Evolutionary conservation across 352 stramenopile genomes (phyloP), one percentile per base, ranked within the genome.

Genomic region (Bremia lactucae): DNA sequence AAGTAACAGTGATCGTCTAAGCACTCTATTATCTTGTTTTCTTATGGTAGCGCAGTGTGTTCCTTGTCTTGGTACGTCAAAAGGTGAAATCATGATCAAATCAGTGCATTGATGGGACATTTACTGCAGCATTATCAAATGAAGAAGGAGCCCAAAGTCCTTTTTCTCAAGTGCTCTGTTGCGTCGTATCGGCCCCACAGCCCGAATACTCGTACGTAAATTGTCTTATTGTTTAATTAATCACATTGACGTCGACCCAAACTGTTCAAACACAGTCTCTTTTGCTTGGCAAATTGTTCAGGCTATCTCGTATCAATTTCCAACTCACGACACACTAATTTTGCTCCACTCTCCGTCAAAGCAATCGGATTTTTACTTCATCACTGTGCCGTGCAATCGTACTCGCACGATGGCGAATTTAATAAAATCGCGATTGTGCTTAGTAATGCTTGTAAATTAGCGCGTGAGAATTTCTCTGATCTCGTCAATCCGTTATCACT

Each of bases 31-130:
- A 11, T 42, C 56, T 15, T 81, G 68, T 15, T 83, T 80, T 49
- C 60, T 80, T 55, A 65, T 83, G 62, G 59, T 83, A 10, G 62
- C 68, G 6, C 54, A 65, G 21, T 69, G 52, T 24, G 65, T 75
- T 35, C 60, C 67, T 24, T 46, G 67, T 19, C 37, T 80, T 11
- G 67, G 70, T 80, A 38, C 19, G 66, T 64, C 20, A 16, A 24
- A 15, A 16, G 11, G n/a, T 2, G 2, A 6, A n/a, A n/a, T n/a
- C n/a, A n/a, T n/a, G n/a, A n/a, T n/a, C n/a, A n/a, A n/a, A n/a
- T n/a, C n/a, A n/a, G 15, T 13, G 28, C 2, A 16, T 33, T 33
- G 6, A 16, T 33, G 28, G 28, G 7, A 14, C 6, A 14, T 49
- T 15, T 9, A 14, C 31, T 43, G 34, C 20, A 62, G 41, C 40